These are phyloP conservation scores for Trifolium subterraneum DNA, from an alignment of 306 rosid genomes.

Conservation along the genomic window DNA sequence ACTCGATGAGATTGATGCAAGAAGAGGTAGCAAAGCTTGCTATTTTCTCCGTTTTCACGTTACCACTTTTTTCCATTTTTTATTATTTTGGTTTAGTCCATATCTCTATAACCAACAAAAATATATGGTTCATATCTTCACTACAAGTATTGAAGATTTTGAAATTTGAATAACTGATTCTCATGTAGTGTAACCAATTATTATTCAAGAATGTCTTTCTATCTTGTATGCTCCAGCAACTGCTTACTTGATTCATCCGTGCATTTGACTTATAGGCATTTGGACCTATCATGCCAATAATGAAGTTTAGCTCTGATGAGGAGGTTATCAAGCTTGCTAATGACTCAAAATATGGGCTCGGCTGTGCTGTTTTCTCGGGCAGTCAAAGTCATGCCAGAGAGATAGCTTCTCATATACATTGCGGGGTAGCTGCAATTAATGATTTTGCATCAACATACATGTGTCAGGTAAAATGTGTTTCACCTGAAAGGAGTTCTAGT, in stretches of 20 bases:
- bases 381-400: constrained; percentile 73
- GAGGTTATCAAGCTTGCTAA: constrained; percentile 85
- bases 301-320: constrained; percentile 84
- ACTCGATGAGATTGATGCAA: constrained; percentile 93
- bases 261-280: constrained; percentile 63
- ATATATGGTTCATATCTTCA: constrained; percentile 2
- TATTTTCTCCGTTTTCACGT: constrained; percentile 16
- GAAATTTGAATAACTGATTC: constrained; percentile 23
- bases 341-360: constrained; percentile 90
- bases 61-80: background rate
- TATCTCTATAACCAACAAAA: constrained; percentile 5
- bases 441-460: constrained; percentile 83
- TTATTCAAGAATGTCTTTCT: constrained; percentile 19
- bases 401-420: constrained; percentile 79
- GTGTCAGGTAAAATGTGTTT: constrained; percentile 73
- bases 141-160: constrained; percentile 29
- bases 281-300: constrained; percentile 94
- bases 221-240: constrained; percentile 28
- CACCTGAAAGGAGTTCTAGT: constrained; percentile 18
- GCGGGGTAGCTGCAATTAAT: constrained; percentile 82
- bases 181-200: constrained; percentile 26
- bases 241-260: constrained; percentile 36
- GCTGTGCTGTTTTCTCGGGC: constrained; percentile 94
- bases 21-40: constrained; percentile 74
- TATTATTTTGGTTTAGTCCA: background rate